These are phyloP conservation scores for Coniella vitis DNA, from an alignment of 2,329 filamentous ascomycete genomes.

Conservation along the genomic window DNA sequence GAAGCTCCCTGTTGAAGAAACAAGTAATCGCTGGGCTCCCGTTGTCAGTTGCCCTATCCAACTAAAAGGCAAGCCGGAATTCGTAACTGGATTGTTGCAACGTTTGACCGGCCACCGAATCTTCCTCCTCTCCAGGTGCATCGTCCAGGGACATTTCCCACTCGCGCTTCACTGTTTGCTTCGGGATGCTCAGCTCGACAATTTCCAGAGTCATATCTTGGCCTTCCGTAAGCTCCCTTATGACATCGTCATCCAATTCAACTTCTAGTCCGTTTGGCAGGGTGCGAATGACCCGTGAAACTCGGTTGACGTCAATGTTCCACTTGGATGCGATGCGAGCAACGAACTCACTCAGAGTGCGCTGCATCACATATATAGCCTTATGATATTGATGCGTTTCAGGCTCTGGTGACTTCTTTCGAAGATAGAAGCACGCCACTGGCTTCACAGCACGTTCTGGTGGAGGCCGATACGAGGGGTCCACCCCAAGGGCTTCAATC, in stretches of 20 bases:
- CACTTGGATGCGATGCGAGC: constrained; percentile 71
- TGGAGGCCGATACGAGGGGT: constrained; percentile 75
- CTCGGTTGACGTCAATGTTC: constrained; percentile 64
- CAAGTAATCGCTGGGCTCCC: background rate
- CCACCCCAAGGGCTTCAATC: constrained; percentile 91
- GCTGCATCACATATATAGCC: constrained; percentile 76
- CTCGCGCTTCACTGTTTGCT: constrained; percentile 42
- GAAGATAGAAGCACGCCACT: constrained; percentile 85
- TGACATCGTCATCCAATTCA: constrained; percentile 83
- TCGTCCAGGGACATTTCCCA: constrained; percentile 57
- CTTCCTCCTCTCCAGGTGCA: constrained; percentile 25
- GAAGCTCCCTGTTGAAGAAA: constrained; percentile 1
- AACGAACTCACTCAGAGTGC: constrained; percentile 69
- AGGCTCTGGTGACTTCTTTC: constrained; percentile 40
- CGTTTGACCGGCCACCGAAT: constrained; percentile 23
- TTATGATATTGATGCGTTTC: constrained; percentile 63
- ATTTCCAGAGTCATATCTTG: constrained; percentile 83
- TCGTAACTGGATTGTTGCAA: constrained; percentile 31
- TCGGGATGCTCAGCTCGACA: constrained; percentile 31
- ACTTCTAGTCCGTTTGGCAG: constrained; percentile 72
- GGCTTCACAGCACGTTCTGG: constrained; percentile 61
- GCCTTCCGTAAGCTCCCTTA: constrained; percentile 76
- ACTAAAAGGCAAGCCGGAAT: constrained; percentile 41
- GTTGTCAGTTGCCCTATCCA: constrained; percentile 4
- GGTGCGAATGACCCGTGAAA: constrained; percentile 65